phyloP scores from a whole-genome alignment of 805 yeast genomes.

The Monosporozyma unispora region DNA sequence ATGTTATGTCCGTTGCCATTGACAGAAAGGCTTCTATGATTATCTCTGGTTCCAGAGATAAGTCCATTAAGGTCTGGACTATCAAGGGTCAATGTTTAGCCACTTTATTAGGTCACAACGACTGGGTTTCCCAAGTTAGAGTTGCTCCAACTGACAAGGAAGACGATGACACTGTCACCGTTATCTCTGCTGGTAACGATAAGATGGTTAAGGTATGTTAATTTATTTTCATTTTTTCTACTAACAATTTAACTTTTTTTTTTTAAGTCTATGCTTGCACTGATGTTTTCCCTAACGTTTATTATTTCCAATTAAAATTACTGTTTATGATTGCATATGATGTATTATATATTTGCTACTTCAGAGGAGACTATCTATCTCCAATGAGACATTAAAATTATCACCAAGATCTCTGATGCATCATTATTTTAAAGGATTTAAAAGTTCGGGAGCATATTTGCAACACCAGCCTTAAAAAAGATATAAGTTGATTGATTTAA shows the following conservation, averaged over 20 bases:
- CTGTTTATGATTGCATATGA: slow-evolving; percentile 40
- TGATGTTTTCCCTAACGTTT: slow-evolving; percentile 6
- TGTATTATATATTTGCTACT: slow-evolving; percentile 96
- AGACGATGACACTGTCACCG: slow-evolving; percentile 52
- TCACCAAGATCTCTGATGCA: slow-evolving; percentile 99
- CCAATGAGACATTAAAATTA: slow-evolving; percentile 89
- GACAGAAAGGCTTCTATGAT: slow-evolving; percentile 95
- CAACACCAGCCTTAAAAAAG: no score
- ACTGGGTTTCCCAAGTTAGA: slow-evolving; percentile 98
- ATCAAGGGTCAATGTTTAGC: slow-evolving; percentile 94
- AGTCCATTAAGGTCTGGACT: slow-evolving; percentile 99
- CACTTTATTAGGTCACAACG: slow-evolving; percentile 91
- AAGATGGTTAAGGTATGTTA: slow-evolving; percentile 95
- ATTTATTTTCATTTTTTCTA: slow-evolving; percentile 9
- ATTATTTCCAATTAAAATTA: neutral
- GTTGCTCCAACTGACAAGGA: slow-evolving; percentile 63
- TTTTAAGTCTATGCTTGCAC: neutral
- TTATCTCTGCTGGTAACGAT: slow-evolving; percentile 98
- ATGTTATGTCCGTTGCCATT: slow-evolving; percentile 94
- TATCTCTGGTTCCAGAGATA: slow-evolving; percentile 98
- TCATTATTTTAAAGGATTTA: neutral
- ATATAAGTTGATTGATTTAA: neutral
- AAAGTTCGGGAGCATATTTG: neutral
- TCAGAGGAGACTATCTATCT: slow-evolving; percentile 64
- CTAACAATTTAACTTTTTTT: slow-evolving; percentile 2